Evolutionary conservation across 768 basidiomycete species (phyloP).

Genomic region (Butyriboletus loyo): DNA sequence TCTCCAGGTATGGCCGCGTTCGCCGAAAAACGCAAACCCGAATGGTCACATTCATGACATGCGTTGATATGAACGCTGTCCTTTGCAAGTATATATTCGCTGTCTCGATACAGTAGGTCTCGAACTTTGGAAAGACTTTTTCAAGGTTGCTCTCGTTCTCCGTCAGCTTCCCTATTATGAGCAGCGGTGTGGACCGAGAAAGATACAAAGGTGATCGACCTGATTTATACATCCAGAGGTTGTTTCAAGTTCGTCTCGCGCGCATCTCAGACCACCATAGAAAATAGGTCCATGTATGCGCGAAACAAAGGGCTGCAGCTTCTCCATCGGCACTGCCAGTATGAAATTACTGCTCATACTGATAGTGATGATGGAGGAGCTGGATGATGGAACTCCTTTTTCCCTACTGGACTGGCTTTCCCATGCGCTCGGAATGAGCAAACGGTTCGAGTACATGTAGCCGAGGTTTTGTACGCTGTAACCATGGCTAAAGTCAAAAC

Average conservation of each 20-base stretch:
- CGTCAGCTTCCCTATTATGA: background rate
- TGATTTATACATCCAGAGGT: background rate
- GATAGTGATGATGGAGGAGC: background rate
- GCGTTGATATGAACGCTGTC: background rate
- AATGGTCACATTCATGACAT: constrained; percentile 59
- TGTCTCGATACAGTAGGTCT: too few species aligned
- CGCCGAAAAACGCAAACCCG: constrained; percentile 86
- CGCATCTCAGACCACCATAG: background rate
- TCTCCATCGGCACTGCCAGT: too few species aligned
- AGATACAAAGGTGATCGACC: background rate
- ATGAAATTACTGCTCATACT: background rate
- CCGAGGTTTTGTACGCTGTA: too few species aligned
- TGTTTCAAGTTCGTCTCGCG: background rate
- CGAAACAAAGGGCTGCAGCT: background rate
- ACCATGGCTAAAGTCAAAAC: too few species aligned
- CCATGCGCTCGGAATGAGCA: too few species aligned
- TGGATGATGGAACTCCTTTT: background rate
- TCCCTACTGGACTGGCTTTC: too few species aligned
- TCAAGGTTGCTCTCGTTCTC: too few species aligned
- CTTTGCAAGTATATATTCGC: background rate
- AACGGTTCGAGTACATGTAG: too few species aligned
- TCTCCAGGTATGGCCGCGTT: constrained; percentile 88
- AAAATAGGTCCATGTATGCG: background rate
- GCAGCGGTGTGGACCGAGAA: background rate
- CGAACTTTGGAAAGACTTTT: too few species aligned